Evolutionary conservation across 2,329 filamentous ascomycete species (phyloP), one percentile per base, ranked within the genome.

Genomic region (Beauveria australis): DNA sequence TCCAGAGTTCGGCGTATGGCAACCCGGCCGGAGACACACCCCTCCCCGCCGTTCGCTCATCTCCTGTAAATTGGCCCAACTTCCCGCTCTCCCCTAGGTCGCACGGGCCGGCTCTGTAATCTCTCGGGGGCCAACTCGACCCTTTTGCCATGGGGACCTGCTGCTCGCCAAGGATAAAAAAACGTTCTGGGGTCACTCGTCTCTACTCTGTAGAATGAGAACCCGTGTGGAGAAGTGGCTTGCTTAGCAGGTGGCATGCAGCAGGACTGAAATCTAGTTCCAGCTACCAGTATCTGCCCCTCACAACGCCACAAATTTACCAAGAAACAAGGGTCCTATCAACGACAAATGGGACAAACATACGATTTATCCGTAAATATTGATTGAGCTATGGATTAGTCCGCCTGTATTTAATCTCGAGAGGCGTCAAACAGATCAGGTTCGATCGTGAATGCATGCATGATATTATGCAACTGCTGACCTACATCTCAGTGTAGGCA

Each of bases 401-500:
- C 24, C 4, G 12, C 22, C 16, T 14, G 22, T 7, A 14, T 3
- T 14, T 1, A 18, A 26, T 19, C 19, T 6, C 14, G 22, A 7
- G 22, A 14, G 4, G 8, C 19, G 22, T 8, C 16, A 8, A 14
- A 7, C 7, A 16, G 22, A 4, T 47, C 22, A 26, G 10, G 44
- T 26, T 12, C 9, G 28, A 10, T 12, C 26, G 22, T 10, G 22
- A 41, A 16, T 22, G 22, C 52, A 8, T 9, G 12, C 28, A 10
- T 24, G 10, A 26, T 4, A n/a, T 6, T 26, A 9, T 16, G 3
- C 37, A 33, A 18, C 26, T 52, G 24, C n/a, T 33, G 33, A 24
- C 24, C 24, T 24, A 58, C 47, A 61, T 61, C 3, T 46, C 53
- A 16, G 81, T 79, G 71, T 90, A 90, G 0, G 86, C 87, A 73